phyloP scores from a whole-genome alignment of 179 eudicot species.

The Beta corolliflora region DNA sequence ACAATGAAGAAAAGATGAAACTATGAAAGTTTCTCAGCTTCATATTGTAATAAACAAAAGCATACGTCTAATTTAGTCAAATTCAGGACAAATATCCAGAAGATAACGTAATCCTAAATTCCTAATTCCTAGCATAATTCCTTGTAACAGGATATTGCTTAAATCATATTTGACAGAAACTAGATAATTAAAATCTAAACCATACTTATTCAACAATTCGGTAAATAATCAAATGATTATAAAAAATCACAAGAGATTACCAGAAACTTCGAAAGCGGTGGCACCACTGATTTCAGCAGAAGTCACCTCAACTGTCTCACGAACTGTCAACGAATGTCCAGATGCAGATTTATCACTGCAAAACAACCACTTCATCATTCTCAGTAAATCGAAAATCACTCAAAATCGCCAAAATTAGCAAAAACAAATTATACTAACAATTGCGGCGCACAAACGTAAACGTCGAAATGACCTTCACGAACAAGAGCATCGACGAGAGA shows the following conservation, averaged over 20 bases:
- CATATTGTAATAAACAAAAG: neutral
- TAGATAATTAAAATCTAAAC: neutral
- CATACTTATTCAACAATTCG: neutral
- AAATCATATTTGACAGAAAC: neutral
- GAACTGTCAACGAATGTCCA: conserved; percentile 77
- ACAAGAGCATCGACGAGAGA: conserved; percentile 67
- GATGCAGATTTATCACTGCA: conserved; percentile 82
- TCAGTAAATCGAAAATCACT: neutral
- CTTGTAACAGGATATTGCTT: neutral
- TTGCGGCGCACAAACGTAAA: conserved; percentile 87
- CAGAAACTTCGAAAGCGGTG: conserved; percentile 82
- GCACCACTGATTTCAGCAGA: conserved; percentile 68
- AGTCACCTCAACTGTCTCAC: conserved; percentile 76
- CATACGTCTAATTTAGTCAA: neutral
- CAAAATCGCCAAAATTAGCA: neutral
- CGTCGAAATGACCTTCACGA: conserved; percentile 50
- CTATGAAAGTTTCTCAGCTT: neutral
- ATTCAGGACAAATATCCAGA: neutral
- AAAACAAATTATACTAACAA: conserved; percentile 43
- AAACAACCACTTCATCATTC: neutral
- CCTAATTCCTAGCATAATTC: neutral
- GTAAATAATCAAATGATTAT: neutral
- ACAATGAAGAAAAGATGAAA: neutral
- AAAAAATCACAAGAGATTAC: conserved; percentile 33
- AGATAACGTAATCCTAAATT: neutral